Conservation (phyloP, 805 yeast species). For the Lachancea cidri region DNA sequence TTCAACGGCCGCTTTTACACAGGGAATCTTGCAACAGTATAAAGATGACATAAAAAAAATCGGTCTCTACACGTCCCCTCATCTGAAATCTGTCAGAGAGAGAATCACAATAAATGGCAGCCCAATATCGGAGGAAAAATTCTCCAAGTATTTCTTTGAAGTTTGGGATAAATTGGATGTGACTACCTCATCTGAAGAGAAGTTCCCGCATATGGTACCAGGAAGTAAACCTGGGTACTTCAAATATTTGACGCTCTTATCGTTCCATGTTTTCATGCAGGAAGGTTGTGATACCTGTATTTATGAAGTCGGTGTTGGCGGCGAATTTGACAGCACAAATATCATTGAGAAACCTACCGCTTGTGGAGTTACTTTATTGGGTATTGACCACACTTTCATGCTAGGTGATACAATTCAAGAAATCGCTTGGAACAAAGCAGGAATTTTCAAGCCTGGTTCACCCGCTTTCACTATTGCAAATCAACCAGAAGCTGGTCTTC, state of each 20-base stretch:
- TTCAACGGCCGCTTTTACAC: constrained; percentile 91
- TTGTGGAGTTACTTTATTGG: constrained; percentile 80
- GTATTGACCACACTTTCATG: constrained; percentile 86
- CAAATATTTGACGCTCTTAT: constrained; percentile 79
- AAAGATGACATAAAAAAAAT: constrained; percentile 44
- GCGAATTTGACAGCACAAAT: constrained; percentile 95
- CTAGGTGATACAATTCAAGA: constrained; percentile 82
- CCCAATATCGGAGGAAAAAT: constrained; percentile 75
- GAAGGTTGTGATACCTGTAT: constrained; percentile 94
- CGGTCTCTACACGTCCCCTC: constrained; percentile 96
- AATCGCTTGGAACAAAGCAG: constrained; percentile 95
- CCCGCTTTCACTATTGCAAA: constrained; percentile 64
- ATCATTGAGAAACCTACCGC: constrained; percentile 73
- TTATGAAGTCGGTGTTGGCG: constrained; percentile 98
- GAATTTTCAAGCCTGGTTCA: constrained; percentile 69
- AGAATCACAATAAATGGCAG: constrained; percentile 82
- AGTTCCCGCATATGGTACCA: constrained; percentile 69
- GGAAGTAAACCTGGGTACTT: constrained; percentile 88
- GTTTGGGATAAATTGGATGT: constrained; percentile 78
- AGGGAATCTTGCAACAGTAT: constrained; percentile 71
- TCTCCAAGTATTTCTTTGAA: constrained; percentile 87
- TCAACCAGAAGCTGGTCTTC: constrained; percentile 50
- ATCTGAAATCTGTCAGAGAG: constrained; percentile 87
- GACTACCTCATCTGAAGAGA: constrained; percentile 47
- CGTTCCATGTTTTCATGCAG: constrained; percentile 82